phyloP scores from a whole-genome alignment of 495 filamentous ascomycete species.

The Cetradonia linearis region DNA sequence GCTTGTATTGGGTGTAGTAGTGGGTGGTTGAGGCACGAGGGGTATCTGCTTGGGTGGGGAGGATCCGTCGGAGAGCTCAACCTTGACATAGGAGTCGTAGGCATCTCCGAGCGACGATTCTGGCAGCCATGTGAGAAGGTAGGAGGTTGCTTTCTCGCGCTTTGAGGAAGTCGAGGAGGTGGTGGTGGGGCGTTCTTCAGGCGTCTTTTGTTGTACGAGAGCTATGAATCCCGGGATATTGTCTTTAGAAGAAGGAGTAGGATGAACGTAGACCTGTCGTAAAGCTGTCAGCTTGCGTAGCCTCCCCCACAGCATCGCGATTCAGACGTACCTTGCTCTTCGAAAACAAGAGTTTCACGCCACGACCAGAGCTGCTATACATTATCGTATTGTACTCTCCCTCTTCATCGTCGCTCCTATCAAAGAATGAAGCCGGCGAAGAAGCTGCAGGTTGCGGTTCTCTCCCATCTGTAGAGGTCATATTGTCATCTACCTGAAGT shows the following conservation, averaged over 20 bases:
- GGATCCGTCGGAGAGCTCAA: slow-evolving; percentile 73
- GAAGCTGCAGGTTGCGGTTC: slow-evolving; percentile 41
- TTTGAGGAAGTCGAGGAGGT: slow-evolving; percentile 43
- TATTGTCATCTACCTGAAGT: slow-evolving; percentile 16
- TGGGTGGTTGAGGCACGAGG: slow-evolving; percentile 82
- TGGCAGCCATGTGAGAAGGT: slow-evolving; percentile 87
- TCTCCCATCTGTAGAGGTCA: slow-evolving; percentile 22
- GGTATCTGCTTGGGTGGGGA: slow-evolving; percentile 77
- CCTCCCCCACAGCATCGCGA: background rate
- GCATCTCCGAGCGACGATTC: slow-evolving; percentile 82
- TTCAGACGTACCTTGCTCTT: slow-evolving; percentile 76
- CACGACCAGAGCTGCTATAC: slow-evolving; percentile 63
- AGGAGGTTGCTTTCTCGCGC: slow-evolving; percentile 42
- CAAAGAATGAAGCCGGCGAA: slow-evolving; percentile 87
- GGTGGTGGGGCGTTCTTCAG: slow-evolving; percentile 15
- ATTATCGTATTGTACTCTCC: slow-evolving; percentile 93
- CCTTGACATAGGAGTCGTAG: slow-evolving; percentile 83
- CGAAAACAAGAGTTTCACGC: slow-evolving; percentile 90
- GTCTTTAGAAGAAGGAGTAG: slow-evolving; percentile 83
- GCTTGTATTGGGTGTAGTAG: slow-evolving; percentile 57
- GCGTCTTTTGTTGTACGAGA: slow-evolving; percentile 79
- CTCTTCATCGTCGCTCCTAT: slow-evolving; percentile 92
- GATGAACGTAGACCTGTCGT: slow-evolving; percentile 86
- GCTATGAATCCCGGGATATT: slow-evolving; percentile 96
- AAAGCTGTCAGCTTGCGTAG: slow-evolving; percentile 24